phyloP scores from a whole-genome alignment of 2,329 filamentous ascomycete species.

The Colletotrichum orchidophilum region DNA sequence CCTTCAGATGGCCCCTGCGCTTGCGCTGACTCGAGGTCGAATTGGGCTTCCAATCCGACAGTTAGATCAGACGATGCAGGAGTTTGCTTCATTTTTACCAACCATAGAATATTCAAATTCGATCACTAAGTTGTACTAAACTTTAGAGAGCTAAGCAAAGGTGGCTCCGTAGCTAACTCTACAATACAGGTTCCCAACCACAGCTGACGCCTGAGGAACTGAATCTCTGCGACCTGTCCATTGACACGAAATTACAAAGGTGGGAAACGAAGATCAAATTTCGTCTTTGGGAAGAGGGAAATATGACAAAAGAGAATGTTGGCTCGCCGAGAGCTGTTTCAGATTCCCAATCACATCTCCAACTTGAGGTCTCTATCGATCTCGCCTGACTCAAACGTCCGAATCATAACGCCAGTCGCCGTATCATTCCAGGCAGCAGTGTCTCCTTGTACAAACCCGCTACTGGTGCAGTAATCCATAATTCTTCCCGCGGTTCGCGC shows the following conservation, averaged over 20 bases:
- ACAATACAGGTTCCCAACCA: too few species aligned
- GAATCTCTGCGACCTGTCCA: background rate
- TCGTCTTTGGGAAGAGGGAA: background rate
- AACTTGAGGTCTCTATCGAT: slow-evolving; percentile 36
- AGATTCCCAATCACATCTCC: slow-evolving; percentile 32
- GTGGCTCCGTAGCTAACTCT: too few species aligned
- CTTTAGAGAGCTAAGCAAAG: too few species aligned
- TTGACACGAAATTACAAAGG: background rate
- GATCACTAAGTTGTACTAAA: too few species aligned
- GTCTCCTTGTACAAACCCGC: slow-evolving; percentile 8
- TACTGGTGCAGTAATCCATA: slow-evolving; percentile 4
- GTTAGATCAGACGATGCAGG: too few species aligned
- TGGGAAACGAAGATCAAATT: background rate
- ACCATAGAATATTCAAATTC: too few species aligned
- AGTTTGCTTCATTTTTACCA: too few species aligned
- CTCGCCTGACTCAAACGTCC: background rate
- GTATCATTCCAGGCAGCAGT: slow-evolving; percentile 1
- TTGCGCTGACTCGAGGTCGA: too few species aligned
- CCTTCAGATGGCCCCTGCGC: too few species aligned
- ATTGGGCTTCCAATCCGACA: too few species aligned
- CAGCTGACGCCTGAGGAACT: too few species aligned
- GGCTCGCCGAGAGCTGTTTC: background rate
- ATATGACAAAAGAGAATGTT: background rate
- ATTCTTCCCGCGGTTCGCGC: slow-evolving; percentile 4
- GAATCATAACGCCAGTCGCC: slow-evolving; percentile 6